Conservation (phyloP, 2,329 filamentous ascomycete species). For the Colletotrichum truncatum region DNA sequence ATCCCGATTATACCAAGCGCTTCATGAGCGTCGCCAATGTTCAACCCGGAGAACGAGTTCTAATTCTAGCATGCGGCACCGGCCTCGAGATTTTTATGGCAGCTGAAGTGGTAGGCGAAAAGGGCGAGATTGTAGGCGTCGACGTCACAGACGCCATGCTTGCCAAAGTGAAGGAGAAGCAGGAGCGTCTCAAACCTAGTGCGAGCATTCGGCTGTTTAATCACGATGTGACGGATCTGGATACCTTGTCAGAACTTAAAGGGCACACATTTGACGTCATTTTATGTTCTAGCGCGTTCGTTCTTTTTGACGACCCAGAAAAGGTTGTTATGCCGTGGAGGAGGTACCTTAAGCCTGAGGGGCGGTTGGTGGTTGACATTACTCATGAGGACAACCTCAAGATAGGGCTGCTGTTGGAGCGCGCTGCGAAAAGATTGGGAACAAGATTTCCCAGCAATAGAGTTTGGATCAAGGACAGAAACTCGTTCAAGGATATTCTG, state of each 20-base stretch:
- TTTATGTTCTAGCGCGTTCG: conserved; percentile 45
- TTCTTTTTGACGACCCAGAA: conserved; percentile 39
- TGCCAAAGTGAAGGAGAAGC: conserved; percentile 35
- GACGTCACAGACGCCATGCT: conserved; percentile 44
- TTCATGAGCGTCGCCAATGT: conserved; percentile 39
- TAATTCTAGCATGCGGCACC: conserved; percentile 46
- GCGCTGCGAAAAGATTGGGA: conserved; percentile 34
- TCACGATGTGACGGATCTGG: conserved; percentile 40
- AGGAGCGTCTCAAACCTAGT: conserved; percentile 32
- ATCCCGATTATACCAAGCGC: conserved; percentile 40
- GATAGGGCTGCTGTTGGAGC: conserved; percentile 37
- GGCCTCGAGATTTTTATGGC: conserved; percentile 42
- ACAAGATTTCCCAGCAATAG: conserved; percentile 39
- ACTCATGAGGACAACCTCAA: conserved; percentile 41
- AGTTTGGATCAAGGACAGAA: conserved; percentile 38
- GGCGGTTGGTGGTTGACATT: conserved; percentile 42
- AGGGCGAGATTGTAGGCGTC: conserved; percentile 40
- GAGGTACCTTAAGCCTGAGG: conserved; percentile 38
- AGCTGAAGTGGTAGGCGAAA: conserved; percentile 36
- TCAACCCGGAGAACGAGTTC: conserved; percentile 37
- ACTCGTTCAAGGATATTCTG: conserved; percentile 39
- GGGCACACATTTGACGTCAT: conserved; percentile 40
- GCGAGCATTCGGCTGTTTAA: conserved; percentile 31
- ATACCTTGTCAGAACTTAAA: conserved; percentile 28
- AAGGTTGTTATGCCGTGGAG: conserved; percentile 39